Evolutionary conservation across 306 rosid genomes (phyloP).

Genomic region (Hippophae rhamnoides): DNA sequence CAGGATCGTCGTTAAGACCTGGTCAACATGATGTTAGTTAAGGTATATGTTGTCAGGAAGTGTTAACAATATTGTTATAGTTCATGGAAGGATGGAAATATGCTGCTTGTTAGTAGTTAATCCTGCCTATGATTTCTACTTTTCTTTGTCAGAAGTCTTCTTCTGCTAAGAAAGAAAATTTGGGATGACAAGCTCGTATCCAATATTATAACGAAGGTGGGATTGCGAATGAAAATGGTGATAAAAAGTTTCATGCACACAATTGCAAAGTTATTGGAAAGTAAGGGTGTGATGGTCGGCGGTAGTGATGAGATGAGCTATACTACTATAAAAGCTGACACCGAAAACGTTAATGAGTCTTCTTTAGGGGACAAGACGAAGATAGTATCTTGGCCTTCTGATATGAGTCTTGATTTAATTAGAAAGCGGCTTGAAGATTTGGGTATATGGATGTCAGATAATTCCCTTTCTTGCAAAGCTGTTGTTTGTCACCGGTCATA

Average conservation of each 20-base stretch:
- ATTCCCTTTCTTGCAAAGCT: conserved; percentile 64
- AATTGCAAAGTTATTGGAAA: conserved; percentile 25
- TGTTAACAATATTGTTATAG: conserved; percentile 43
- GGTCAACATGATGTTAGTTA: conserved; percentile 37
- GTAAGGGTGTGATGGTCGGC: conserved; percentile 22
- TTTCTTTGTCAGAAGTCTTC: conserved; percentile 43
- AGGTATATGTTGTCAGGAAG: conserved; percentile 42
- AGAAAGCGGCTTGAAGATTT: conserved; percentile 47
- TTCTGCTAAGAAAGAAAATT: conserved; percentile 35
- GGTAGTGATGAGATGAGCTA: conserved; percentile 27
- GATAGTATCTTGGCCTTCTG: conserved; percentile 53
- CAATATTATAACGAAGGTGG: conserved; percentile 26
- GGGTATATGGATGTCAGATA: conserved; percentile 55
- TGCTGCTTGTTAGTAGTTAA: conserved; percentile 44
- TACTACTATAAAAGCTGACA: conserved; percentile 32
- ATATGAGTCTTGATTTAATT: conserved; percentile 30
- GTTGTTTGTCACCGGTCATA: conserved; percentile 67
- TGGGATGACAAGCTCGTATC: conserved; percentile 34
- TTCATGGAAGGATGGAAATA: conserved; percentile 50
- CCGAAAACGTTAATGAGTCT: conserved; percentile 22
- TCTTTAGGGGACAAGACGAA: conserved; percentile 43
- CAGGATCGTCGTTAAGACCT: conserved; percentile 29
- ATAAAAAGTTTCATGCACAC: conserved; percentile 30
- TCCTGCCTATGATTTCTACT: conserved; percentile 34
- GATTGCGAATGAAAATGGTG: conserved; percentile 22